These are phyloP conservation scores for Termitomyces sp. DNA, from an alignment of 768 basidiomycete genomes.

Conservation along the genomic window DNA sequence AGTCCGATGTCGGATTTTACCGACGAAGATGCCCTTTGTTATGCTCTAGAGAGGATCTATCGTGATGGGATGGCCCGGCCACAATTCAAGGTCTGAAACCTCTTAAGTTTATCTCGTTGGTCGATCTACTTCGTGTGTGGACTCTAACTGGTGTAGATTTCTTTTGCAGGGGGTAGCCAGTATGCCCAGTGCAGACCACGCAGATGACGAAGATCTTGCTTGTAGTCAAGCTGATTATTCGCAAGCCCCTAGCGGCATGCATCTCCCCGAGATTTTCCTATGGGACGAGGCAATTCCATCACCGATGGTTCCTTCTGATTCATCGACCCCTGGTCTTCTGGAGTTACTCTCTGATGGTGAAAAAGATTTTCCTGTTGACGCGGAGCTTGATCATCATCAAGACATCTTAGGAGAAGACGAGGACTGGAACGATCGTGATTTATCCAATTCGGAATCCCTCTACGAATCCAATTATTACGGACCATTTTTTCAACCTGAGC, in stretches of 20 bases:
- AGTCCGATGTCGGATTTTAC: conserved; percentile 14
- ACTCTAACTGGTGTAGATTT: conserved; percentile 1
- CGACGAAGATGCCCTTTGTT: conserved; percentile 31
- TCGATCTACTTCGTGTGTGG: conserved; percentile 24
- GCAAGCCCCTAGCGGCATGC: neutral
- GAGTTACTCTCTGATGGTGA: conserved; percentile 6
- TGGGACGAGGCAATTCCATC: conserved; percentile 9
- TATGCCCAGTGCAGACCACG: conserved; percentile 7
- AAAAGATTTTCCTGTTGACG: conserved; percentile 1
- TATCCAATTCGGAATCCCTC: neutral
- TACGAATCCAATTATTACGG: neutral
- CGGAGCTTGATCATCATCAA: conserved; percentile 7
- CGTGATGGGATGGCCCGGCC: conserved; percentile 33
- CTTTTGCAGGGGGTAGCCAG: conserved; percentile 8
- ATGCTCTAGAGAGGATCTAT: conserved; percentile 40
- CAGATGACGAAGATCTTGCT: conserved; percentile 17
- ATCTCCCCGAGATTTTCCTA: conserved; percentile 5
- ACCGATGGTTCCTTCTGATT: neutral
- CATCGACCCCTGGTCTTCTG: neutral
- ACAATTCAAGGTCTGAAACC: conserved; percentile 40
- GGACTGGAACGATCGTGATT: conserved; percentile 7
- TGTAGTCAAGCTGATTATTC: conserved; percentile 5
- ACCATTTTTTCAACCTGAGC: neutral
- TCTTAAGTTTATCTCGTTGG: neutral
- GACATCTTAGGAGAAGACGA: conserved; percentile 1